Evolutionary conservation across 441 rosid genomes (phyloP).

Genomic region (Breynia disticha): DNA sequence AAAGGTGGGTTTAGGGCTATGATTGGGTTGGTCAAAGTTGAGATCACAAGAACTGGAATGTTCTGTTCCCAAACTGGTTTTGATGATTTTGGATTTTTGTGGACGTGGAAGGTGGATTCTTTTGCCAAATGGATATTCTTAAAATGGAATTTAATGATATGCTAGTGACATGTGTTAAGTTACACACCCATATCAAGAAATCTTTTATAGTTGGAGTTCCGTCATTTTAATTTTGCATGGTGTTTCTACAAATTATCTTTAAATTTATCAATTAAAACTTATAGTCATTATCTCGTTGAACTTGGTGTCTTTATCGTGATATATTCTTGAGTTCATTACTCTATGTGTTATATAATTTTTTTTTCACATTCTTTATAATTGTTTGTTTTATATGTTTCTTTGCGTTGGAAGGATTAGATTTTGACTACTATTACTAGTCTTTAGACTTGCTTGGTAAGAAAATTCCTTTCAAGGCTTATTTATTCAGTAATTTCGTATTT

Average conservation of each 20-base stretch:
- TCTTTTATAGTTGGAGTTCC: too few relatives aligned
- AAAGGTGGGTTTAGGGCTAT: background rate
- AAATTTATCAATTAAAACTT: too few relatives aligned
- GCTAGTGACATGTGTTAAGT: constrained; percentile 27
- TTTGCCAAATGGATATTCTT: background rate
- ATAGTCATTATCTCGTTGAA: too few relatives aligned
- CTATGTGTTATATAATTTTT: too few relatives aligned
- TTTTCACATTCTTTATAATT: background rate
- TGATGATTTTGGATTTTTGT: constrained; percentile 19
- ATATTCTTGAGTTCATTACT: too few relatives aligned
- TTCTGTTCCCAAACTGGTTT: constrained; percentile 15
- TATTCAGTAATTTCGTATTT: too few relatives aligned
- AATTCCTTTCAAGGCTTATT: background rate
- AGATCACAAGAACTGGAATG: constrained; percentile 16
- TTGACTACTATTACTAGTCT: background rate
- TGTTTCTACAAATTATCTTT: too few relatives aligned
- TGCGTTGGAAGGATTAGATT: background rate
- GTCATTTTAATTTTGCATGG: background rate
- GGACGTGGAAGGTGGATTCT: constrained; percentile 22
- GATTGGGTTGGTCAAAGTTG: constrained; percentile 12
- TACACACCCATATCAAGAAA: too few relatives aligned
- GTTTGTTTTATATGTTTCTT: background rate
- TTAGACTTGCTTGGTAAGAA: background rate
- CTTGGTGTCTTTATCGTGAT: too few relatives aligned
- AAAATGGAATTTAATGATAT: background rate